Percentiles rank a stretch among this genome's conserved stretches.
These are phyloP conservation scores for Gracilaria caudata DNA, from an alignment of 23 red algal species.

Conservation along the genomic window DNA sequence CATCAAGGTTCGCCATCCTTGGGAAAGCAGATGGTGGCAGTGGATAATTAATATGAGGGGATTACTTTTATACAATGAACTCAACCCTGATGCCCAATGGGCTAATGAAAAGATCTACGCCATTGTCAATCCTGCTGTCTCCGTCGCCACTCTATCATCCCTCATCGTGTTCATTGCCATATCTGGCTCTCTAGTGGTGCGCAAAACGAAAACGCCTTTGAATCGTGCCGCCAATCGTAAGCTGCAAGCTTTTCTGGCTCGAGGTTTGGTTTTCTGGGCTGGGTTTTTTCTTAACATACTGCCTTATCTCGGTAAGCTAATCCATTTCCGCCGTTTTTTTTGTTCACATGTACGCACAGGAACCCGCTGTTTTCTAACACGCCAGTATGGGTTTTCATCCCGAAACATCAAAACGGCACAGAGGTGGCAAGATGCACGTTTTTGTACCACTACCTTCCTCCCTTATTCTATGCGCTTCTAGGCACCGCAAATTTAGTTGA, in stretches of 20 bases:
- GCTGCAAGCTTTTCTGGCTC: slow-evolving; percentile 14
- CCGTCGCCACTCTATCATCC: slow-evolving; percentile 45
- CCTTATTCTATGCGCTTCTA: slow-evolving; percentile 82
- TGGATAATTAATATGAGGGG: slow-evolving; percentile 81
- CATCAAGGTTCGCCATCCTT: slow-evolving; percentile 82
- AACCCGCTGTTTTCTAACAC: not conserved
- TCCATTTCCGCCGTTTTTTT: not conserved
- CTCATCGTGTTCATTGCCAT: slow-evolving; percentile 36
- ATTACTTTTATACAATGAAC: slow-evolving; percentile 62
- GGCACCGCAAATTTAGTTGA: slow-evolving; percentile 69
- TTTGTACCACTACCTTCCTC: slow-evolving; percentile 98
- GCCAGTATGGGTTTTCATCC: not conserved
- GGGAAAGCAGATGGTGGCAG: slow-evolving; percentile 88
- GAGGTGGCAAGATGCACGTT: slow-evolving; percentile 87
- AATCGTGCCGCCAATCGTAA: slow-evolving; percentile 22
- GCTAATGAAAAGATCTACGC: slow-evolving; percentile 86
- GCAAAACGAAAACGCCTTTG: not conserved
- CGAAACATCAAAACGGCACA: slow-evolving; percentile 52
- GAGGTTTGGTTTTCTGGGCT: slow-evolving; percentile 49
- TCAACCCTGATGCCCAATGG: slow-evolving; percentile 12
- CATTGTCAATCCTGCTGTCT: slow-evolving; percentile 87
- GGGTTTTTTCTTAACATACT: slow-evolving; percentile 79
- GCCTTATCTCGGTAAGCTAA: slow-evolving; percentile 66
- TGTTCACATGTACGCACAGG: not conserved
- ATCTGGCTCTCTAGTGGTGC: not conserved